phyloP scores from a whole-genome alignment of 441 rosid genomes.

The Dalechampia spathulata region DNA sequence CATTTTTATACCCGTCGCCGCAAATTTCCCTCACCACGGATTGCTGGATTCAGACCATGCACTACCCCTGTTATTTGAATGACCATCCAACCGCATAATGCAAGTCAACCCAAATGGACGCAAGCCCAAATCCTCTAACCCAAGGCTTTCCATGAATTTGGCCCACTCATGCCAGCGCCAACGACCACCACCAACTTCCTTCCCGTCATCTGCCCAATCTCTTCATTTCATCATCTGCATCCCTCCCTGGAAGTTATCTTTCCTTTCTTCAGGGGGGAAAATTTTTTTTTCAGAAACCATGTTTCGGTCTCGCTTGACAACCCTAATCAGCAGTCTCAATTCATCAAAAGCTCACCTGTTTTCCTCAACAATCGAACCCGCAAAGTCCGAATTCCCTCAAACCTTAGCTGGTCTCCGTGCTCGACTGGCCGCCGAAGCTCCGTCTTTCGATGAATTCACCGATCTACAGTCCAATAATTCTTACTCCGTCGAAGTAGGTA shows the following conservation, averaged over 20 bases:
- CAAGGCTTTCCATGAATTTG: neutral
- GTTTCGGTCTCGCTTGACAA: slow-evolving; percentile 29
- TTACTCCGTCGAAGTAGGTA: slow-evolving; percentile 91
- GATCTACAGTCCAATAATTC: slow-evolving; percentile 31
- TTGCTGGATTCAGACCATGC: too few relatives aligned
- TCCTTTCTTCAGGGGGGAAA: too few relatives aligned
- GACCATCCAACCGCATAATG: too few relatives aligned
- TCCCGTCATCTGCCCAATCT: neutral
- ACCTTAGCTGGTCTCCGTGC: slow-evolving; percentile 77
- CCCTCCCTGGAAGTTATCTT: neutral
- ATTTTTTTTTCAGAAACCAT: too few relatives aligned
- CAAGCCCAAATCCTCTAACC: neutral
- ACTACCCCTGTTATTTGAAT: too few relatives aligned
- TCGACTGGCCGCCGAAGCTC: slow-evolving; percentile 69
- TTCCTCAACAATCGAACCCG: slow-evolving; percentile 30
- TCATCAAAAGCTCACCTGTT: slow-evolving; percentile 23
- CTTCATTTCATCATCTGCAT: neutral
- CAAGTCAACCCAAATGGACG: too few relatives aligned
- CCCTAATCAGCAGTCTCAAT: slow-evolving; percentile 28
- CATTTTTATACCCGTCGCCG: too few relatives aligned
- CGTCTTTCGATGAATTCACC: slow-evolving; percentile 55
- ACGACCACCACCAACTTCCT: slow-evolving; percentile 1
- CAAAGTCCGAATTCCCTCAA: slow-evolving; percentile 35
- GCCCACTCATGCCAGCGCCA: neutral
- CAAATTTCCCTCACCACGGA: too few relatives aligned